Evolutionary conservation across 2,329 filamentous ascomycete genomes (phyloP).

Genomic region (Talaromyces rugulosus): DNA sequence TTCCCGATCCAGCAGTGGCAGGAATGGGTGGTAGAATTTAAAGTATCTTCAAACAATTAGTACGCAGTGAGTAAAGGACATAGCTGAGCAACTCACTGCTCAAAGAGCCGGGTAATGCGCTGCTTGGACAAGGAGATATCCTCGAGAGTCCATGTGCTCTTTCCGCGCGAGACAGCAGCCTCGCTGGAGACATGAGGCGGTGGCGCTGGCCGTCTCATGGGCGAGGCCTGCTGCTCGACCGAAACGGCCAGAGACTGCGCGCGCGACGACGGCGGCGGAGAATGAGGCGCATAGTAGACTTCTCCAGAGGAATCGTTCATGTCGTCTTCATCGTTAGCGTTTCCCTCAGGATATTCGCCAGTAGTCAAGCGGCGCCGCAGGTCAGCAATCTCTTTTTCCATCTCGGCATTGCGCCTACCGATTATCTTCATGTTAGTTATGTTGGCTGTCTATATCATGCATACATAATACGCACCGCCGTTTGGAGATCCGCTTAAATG

Average conservation of each 20-base stretch:
- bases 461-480: conserved; percentile 34
- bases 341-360: conserved; percentile 25
- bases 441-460: neutral
- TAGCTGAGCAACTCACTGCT: conserved; percentile 29
- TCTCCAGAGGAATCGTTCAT: conserved; percentile 32
- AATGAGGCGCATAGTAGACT: conserved; percentile 27
- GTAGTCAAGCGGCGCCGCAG: conserved; percentile 41
- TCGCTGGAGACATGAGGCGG: conserved; percentile 24
- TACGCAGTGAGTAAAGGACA: neutral
- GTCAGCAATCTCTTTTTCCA: conserved; percentile 55
- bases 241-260: conserved; percentile 30
- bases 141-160: conserved; percentile 48
- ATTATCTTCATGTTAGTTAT: neutral
- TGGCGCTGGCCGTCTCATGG: conserved; percentile 29
- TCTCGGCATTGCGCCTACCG: conserved; percentile 56
- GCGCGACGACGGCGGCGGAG: conserved; percentile 22
- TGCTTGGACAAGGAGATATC: conserved; percentile 35
- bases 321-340: conserved; percentile 19
- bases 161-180: conserved; percentile 33
- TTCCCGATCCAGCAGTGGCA: conserved; percentile 56
- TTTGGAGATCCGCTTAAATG: conserved; percentile 64
- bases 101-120: conserved; percentile 39
- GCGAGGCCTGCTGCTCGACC: conserved; percentile 25
- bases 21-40: conserved; percentile 58
- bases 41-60: conserved; percentile 52